A percentile compares a stretch with the other conserved stretches of the same genome.
Evolutionary conservation across 306 rosid genomes (phyloP).

Genomic region (Pyrus pyrifolia): DNA sequence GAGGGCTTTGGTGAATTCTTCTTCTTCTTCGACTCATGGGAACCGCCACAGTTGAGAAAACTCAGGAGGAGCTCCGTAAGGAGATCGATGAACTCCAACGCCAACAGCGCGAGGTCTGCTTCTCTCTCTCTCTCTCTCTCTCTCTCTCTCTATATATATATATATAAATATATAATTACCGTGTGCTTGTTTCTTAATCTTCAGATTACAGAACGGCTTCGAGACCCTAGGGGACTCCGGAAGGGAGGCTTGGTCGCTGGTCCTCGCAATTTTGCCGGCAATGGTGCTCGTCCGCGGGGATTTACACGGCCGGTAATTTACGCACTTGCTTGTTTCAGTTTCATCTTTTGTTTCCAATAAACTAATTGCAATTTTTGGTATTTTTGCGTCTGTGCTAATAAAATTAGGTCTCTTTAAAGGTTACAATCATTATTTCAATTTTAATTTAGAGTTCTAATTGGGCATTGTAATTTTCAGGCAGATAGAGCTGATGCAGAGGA

Average conservation of each 20-base stretch:
- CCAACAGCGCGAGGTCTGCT: constrained; percentile 80
- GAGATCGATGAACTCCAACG: constrained; percentile 97
- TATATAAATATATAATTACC: background rate
- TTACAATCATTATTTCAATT: background rate
- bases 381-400: background rate
- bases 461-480: constrained; percentile 27
- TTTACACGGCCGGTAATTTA: constrained; percentile 52
- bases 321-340: background rate
- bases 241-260: constrained; percentile 50
- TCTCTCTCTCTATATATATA: constrained; percentile 2
- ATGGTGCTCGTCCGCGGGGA: constrained; percentile 67
- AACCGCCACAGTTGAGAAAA: constrained; percentile 60
- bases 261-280: constrained; percentile 52
- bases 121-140: constrained; percentile 8
- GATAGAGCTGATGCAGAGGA: constrained; percentile 60
- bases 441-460: background rate
- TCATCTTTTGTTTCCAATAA: background rate
- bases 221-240: constrained; percentile 96
- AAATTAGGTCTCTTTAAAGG: background rate
- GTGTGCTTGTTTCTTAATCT: background rate
- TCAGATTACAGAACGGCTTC: constrained; percentile 86
- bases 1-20: background rate
- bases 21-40: constrained; percentile 33
- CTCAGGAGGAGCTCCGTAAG: constrained; percentile 73
- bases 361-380: too few relatives aligned